Conservation (phyloP, 2,329 filamentous ascomycete genomes). For the Sporothrix globosa region DNA sequence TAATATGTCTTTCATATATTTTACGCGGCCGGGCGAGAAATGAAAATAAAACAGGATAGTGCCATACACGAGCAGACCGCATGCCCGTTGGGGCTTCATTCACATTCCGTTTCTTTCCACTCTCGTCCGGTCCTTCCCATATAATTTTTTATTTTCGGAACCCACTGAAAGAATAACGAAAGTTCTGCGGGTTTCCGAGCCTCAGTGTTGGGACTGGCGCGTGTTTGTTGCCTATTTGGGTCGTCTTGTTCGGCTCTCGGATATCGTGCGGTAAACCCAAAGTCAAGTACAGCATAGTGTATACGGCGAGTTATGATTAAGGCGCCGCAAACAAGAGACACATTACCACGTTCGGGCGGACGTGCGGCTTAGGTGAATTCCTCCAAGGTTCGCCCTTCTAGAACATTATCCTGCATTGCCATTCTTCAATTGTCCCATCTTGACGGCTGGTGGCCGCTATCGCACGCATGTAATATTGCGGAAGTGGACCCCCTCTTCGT, state of each 20-base stretch:
- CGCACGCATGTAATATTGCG: background rate
- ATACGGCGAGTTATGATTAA: background rate
- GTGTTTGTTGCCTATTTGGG: background rate
- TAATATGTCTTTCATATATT: background rate
- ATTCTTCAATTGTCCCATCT: slow-evolving; percentile 4
- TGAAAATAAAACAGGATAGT: background rate
- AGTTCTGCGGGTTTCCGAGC: background rate
- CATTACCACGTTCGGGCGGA: slow-evolving; percentile 18
- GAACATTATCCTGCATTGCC: slow-evolving; percentile 3
- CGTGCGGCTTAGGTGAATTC: slow-evolving; percentile 13
- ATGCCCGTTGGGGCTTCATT: too few relatives aligned
- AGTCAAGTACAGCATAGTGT: background rate
- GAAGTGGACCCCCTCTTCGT: background rate
- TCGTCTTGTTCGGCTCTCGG: slow-evolving; percentile 29
- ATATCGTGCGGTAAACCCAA: slow-evolving; percentile 25
- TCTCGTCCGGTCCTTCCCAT: background rate
- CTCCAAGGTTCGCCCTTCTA: background rate
- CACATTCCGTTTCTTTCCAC: background rate
- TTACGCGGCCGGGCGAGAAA: background rate
- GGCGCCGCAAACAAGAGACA: background rate
- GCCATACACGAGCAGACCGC: background rate
- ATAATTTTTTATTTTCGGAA: slow-evolving; percentile 20
- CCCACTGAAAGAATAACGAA: background rate
- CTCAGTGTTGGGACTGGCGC: background rate
- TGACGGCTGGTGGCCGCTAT: background rate